phyloP scores from a whole-genome alignment of 2,329 filamentous ascomycete genomes.

The Arthrobotrys musiformis region DNA sequence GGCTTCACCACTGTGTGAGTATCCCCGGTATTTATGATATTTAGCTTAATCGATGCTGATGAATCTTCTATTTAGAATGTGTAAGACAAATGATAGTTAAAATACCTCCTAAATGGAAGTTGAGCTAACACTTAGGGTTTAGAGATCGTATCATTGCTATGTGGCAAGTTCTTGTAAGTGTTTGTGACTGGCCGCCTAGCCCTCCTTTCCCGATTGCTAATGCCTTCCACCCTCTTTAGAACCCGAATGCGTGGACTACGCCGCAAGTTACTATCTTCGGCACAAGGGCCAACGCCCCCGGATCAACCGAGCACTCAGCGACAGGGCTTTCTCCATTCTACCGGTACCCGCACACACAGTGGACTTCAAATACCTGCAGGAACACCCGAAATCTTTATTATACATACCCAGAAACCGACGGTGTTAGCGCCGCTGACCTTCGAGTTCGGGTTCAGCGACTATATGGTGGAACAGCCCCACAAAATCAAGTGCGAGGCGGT shows the following conservation, averaged over 20 bases:
- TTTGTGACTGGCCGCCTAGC: background rate
- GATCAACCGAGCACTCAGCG: constrained; percentile 7
- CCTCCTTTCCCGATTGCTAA: background rate
- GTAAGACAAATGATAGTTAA: constrained; percentile 13
- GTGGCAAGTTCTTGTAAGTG: constrained; percentile 49
- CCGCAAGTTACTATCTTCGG: constrained; percentile 22
- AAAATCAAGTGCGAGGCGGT: constrained; percentile 22
- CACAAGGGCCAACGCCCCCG: constrained; percentile 20
- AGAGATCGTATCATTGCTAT: constrained; percentile 45
- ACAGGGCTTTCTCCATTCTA: constrained; percentile 29
- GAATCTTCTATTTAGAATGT: constrained; percentile 34
- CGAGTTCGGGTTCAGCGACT: constrained; percentile 29
- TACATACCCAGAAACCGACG: constrained; percentile 41
- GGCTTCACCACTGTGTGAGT: constrained; percentile 49
- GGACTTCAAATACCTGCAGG: constrained; percentile 29
- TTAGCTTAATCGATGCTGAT: background rate
- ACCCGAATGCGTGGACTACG: constrained; percentile 25
- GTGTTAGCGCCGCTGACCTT: background rate
- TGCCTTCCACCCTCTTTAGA: background rate
- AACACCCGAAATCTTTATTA: constrained; percentile 22
- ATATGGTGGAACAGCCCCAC: constrained; percentile 41
- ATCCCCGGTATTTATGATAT: background rate
- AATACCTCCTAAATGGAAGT: background rate
- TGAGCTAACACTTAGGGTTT: background rate
- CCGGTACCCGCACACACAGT: constrained; percentile 8